Base-by-base conservation (phyloP, 768 basidiomycete species). In the Pholiota molesta region DNA sequence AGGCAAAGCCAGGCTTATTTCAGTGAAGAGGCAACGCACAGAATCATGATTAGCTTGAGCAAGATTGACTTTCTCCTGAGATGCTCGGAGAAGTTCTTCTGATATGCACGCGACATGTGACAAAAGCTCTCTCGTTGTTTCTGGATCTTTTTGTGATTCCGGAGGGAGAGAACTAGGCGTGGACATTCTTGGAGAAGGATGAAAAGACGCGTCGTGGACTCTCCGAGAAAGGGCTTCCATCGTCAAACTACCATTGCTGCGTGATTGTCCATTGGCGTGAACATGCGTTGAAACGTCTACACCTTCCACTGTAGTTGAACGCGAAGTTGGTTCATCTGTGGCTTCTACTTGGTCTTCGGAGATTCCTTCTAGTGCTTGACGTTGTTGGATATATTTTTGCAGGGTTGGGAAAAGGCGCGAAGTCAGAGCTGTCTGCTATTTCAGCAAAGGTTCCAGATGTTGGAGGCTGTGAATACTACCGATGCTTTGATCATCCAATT, bases 21-120 rank as follows among this genome's bases (percentile, higher is more conserved):
- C 45, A 49, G 62, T 57, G 21, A 57, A 52, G 3, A 17, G 17
- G 33, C 17, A 39, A 21, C 86, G 62, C 70, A 92, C 92, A 37
- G 87, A 85, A 66, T 91, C 88, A 66, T 86, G 84, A 26, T 86
- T 84, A 10, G 90, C 83, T 65, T 85, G 83, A 2, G 91, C 88
- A 17, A 94, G 79, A 65, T 86, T 91, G 31, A 90, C 83, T 70
- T 94, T 94, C 72, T 95, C 92, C 63, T 92, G 89, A 11, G 86
- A 84, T 3, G 86, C 81, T 4, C 85, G 83, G 10, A 88, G 72
- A 0, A 85, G 72, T 62, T 88, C 86, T 67, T 89, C 89, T 13
- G 83, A 77, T 8, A 87, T 72, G 63, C 80, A 80, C 3, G 88
- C 86, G 55, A 92, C 81, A 52, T 80, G 78, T 19, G 84, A 77